Evolutionary conservation across 306 rosid species (phyloP).

Genomic region (Glycine latifolia): DNA sequence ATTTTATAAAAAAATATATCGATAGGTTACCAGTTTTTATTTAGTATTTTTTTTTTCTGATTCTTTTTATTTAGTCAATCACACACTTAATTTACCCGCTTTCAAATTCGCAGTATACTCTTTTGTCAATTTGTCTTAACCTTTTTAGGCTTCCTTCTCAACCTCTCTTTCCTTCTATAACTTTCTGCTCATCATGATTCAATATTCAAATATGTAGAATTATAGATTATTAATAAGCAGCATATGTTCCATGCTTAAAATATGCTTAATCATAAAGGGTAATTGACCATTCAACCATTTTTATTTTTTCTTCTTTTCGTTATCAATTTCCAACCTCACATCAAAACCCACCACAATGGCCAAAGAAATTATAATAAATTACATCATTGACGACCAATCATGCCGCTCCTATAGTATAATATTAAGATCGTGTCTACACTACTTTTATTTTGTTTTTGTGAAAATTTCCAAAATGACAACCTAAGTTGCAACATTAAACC

Average conservation of each 20-base stretch:
- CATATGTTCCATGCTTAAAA: slow-evolving; percentile 38
- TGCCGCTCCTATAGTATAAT: neutral
- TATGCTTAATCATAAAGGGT: slow-evolving; percentile 17
- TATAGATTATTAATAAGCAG: neutral
- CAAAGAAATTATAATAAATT: too few relatives aligned
- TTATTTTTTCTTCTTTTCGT: neutral
- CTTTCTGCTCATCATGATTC: slow-evolving; percentile 1
- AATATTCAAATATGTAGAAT: neutral
- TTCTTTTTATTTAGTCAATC: too few relatives aligned
- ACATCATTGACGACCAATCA: neutral
- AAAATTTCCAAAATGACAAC: neutral
- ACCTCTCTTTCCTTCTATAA: neutral
- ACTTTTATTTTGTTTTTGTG: slow-evolving; percentile 20
- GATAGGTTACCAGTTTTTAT: too few relatives aligned
- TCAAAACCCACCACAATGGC: neutral
- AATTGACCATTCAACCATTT: slow-evolving; percentile 41
- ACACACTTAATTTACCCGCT: too few relatives aligned
- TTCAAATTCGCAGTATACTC: neutral
- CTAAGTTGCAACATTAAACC: neutral
- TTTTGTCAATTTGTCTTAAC: neutral
- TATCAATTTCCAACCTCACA: slow-evolving; percentile 37
- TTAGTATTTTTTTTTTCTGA: too few relatives aligned
- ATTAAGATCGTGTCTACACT: slow-evolving; percentile 38
- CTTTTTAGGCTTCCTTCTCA: neutral
- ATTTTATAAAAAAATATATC: too few relatives aligned